Base-by-base conservation (phyloP, 1,139 yeast genomes). In the Zygoascus hellenicus region DNA sequence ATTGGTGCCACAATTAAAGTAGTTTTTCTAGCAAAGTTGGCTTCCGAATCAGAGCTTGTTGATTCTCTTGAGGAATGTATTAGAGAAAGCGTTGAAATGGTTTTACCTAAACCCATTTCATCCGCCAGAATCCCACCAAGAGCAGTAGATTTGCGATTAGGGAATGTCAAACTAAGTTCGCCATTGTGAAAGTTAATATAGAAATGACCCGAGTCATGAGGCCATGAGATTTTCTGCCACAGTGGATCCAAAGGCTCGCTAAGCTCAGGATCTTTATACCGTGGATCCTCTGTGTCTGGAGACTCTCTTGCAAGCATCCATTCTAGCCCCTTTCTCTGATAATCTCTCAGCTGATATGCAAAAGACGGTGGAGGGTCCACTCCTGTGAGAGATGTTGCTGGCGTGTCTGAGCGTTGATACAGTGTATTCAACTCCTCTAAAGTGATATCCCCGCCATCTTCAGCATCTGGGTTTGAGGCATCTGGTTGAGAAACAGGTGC, bases 81-180 rank as follows among this genome's bases (percentile, higher is more conserved):
- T 45, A 92, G 66, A 0, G 97, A 77, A 51, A 88, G 66, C 0
- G 95, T 80, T 0, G 96, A 84, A 16, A 90, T 85, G 0, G 97
- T 90, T 61, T 90, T 90, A 39, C 97, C 97, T 6, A 90, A 71
- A 0, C 97, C 97, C 97, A 90, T 90, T 63, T 90, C 97, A 65
- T 90, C 97, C 0, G 97, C 96, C n/a, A 90, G 68, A 14, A 90
- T 86, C 1, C 98, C 98, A 17, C 98, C 97, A 35, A 81, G 72
- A 31, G 76, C 65, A 0, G 82, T 71, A 51, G 75, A 77, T 43
- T 59, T 59, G 6, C 22, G 30, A 9, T 60, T 55, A 1, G 97
- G 97, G 54, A 76, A 79, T 15, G 75, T 75, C 16, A 78, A 58
- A 0, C 94, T 80, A 49, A 92, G 74, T 52, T 85, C 92, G 2